Evolutionary conservation across 176 grass and related monocot species (phyloP), one percentile per base, ranked within the genome.

Genomic region (Cenchrus purpureus): DNA sequence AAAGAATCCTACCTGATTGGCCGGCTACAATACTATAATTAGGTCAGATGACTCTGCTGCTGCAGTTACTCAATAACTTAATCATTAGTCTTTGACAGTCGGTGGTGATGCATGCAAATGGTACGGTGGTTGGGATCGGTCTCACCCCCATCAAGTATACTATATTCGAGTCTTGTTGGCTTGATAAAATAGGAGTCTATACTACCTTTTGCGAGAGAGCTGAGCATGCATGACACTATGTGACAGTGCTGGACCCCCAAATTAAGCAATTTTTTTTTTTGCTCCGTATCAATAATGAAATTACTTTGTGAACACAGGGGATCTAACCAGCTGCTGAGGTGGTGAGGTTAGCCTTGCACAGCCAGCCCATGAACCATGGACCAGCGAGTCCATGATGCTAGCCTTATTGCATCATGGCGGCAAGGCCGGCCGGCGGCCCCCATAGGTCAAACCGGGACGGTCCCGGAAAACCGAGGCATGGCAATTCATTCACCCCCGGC

Each of bases 1-100:
- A 86, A 86, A 77, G 65, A 40, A 40, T 40, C 78, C 78, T 89
- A 64, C 56, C 56, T 71, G 83, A 65, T 79, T 71, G 45, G 44
- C 17, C 31, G 12, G 42, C 25, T 66, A 63, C 34, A 65, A 65
- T 74, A 31, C 49, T 74, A 64, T 3, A 56, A 25, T 37, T 59
- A 57, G 17, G 72, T 86, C 72, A 65, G 62, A 85, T 10, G 54
- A 48, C 12, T 1, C 32, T 11, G 53, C 14, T 32, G 2, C 34
- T 6, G 54, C 10, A 4, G 51, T 12, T 32, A 4, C 79, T 14
- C 48, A 73, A 32, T 84, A 40, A 3, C 37, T 40, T 25, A 25
- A 25, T 25, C 25, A 63, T 12, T 64, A 1, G 40, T 37, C 71
- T 15, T 76, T 74, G 25, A 12, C 49, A 20, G 50, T 29, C 45